Base-by-base conservation (phyloP, 1,284 basidiomycete genomes). In the Hymenochaete sp. region DNA sequence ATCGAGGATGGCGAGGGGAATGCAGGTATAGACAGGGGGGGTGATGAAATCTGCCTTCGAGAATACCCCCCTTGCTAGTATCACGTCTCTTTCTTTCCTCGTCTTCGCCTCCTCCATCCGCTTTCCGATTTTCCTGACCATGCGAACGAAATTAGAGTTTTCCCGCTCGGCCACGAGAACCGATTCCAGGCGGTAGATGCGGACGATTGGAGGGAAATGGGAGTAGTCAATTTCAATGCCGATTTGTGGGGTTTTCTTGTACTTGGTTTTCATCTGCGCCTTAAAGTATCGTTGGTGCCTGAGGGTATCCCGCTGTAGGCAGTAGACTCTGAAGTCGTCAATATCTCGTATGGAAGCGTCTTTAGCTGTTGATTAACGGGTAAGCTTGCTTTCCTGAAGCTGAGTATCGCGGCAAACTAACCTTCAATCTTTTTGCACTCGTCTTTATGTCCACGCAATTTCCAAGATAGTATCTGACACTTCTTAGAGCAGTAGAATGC, bases 391-490 rank as follows among this genome's bases (percentile, higher is more conserved):
- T n/a, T n/a, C n/a, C n/a, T n/a, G n/a, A n/a, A n/a, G n/a, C 16
- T 5, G 14, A n/a, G 2, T 11, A 9, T 27, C 13, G 19, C n/a
- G 18, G 14, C 10, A 25, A 26, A 28, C 16, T 19, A 29, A 8
- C 22, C 33, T 27, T 36, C 42, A 28, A 27, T 27, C n/a, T 44
- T 27, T 11, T 44, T 44, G 22, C 42, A 44, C 19, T 37, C 18
- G 14, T 38, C 13, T 14, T 45, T 45, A 24, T 45, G 44, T 4
- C 37, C 37, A 18, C 33, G 35, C 14, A 16, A 14, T 38, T 39
- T 39, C 44, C 44, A 45, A n/a, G 16, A 22, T n/a, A 27, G 18
- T 10, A 40, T n/a, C 13, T 45, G 44, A 32, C 44, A 45, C 16
- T 45, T 26, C 13, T 31, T 38, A 13, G 44, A 45, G 24, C 44